Base-by-base conservation (phyloP, 768 basidiomycete genomes). In the Hemileccinum impolitum region DNA sequence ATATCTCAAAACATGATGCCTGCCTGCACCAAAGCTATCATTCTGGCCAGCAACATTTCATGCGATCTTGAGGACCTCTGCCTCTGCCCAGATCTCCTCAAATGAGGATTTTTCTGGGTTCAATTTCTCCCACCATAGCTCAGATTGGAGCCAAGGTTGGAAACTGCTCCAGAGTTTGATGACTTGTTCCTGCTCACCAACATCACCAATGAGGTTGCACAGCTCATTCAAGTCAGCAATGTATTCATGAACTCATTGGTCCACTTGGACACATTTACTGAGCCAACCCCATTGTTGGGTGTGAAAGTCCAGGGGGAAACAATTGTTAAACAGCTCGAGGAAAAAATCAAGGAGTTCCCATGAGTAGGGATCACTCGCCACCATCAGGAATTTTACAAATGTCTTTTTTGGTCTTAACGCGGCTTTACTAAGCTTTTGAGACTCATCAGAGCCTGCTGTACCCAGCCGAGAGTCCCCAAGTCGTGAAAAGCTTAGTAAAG, bases 81-180 rank as follows among this genome's bases (percentile, higher is more conserved):
- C n/a, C n/a, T n/a, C n/a, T n/a, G n/a, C n/a, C n/a, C n/a, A n/a
- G 7, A 45, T 36, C 3, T 28, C 36, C 10, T 11, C 2, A 2
- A 34, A 19, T 1, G 31, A 18, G 8, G 39, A 47, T 7, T 40
- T 32, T 17, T 51, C 40, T 0, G 39, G 40, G 9, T 37, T 39
- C 23, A 44, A 32, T 15, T 44, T 38, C 6, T 48, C 39, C 10
- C 47, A 46, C 55, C 68, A 72, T 0, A 74, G 51, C 18, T 65
- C 62, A 1, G 50, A 49, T 36, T 68, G 64, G 6, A 75, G 61
- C 4, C 56, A 44, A 0, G 50, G 25, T 2, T 43, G 40, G 9
- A 74, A 51, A 0, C 71, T 67, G 15, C 60, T 55, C 65, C 71
- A 77, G 0, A 74, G 55, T 31, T 66, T 64, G 11, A 67, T 54